Evolutionary conservation across 1,284 basidiomycete species (phyloP), one percentile per base, ranked within the genome.

Genomic region (Kwoniella shivajii): DNA sequence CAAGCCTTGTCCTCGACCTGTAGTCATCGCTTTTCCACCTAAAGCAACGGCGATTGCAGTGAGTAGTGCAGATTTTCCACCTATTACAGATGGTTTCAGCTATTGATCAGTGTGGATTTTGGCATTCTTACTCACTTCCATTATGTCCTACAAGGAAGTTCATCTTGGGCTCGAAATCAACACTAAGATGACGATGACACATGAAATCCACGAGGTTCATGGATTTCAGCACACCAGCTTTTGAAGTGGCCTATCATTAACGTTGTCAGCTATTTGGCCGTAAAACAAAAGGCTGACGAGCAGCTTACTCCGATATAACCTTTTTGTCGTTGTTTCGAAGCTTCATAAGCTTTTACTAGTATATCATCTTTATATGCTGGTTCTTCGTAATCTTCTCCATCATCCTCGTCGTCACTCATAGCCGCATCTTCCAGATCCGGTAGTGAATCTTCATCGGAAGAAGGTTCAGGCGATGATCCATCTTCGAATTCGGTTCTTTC

Each of bases 111-210:
- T 26, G 13, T 22, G 51, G 46, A 27, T 18, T n/a, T 11, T n/a
- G 29, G 4, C 24, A 29, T 13, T 16, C 11, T 13, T 0, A 65
- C 73, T 63, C 56, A 77, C 77, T 78, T 39, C 83, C 82, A 67
- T 84, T 84, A 82, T 74, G 79, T 83, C 96, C 96, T 56, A 97
- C 95, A 64, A 99, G 88, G 72, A 99, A 98, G 79, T 99, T 98
- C 73, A 98, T 89, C 74, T 92, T 90, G 3, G 88, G 87, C 0
- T 88, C 91, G 65, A 96, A 91, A 5, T 83, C 81, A 75, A 96
- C 89, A 0, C 82, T 85, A 45, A 94, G 83, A 74, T 84, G 86
- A 70, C 86, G 83, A 79, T 99, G 96, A 74, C 93, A 97, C 94
- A 99, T 97, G 78, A 99, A 99, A 75, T 97, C 89, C 71, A 86